phyloP scores from a whole-genome alignment of 306 rosid genomes.

The Lathyrus oleraceus region DNA sequence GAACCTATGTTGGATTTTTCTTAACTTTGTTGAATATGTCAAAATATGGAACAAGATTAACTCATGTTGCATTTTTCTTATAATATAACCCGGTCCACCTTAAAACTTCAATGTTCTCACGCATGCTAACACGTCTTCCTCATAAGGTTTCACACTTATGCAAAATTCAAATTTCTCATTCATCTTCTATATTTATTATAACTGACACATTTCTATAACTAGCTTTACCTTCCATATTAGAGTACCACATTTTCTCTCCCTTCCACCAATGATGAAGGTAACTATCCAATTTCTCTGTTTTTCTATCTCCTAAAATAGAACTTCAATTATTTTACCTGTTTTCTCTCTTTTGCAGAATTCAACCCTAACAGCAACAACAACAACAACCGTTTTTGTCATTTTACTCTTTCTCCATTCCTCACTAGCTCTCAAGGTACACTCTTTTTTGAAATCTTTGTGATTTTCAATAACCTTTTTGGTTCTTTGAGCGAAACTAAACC shows the following conservation, averaged over 20 bases:
- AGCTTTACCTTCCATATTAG: neutral
- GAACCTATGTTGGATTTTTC: too few species aligned
- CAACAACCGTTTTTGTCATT: slow-evolving; percentile 39
- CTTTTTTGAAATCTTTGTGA: neutral
- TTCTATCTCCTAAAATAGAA: slow-evolving; percentile 15
- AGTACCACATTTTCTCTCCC: neutral
- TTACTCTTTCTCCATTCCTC: slow-evolving; percentile 47
- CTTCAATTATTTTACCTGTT: slow-evolving; percentile 10
- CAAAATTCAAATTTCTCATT: slow-evolving; percentile 40
- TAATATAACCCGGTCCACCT: neutral
- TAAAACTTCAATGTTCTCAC: neutral
- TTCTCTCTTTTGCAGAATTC: slow-evolving; percentile 44
- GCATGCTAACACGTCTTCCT: slow-evolving; percentile 32
- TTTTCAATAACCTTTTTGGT: neutral
- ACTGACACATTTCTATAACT: neutral
- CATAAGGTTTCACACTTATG: neutral
- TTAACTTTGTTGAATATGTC: too few species aligned
- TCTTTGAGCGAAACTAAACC: neutral
- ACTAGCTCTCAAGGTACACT: slow-evolving; percentile 63
- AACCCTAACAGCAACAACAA: slow-evolving; percentile 5
- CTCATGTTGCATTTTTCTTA: too few species aligned
- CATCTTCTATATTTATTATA: neutral
- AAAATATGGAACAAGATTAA: too few species aligned
- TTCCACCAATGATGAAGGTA: slow-evolving; percentile 45
- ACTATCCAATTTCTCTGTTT: neutral